phyloP scores from a whole-genome alignment of 75 land plant genomes.

The Cryptomeria japonica region DNA sequence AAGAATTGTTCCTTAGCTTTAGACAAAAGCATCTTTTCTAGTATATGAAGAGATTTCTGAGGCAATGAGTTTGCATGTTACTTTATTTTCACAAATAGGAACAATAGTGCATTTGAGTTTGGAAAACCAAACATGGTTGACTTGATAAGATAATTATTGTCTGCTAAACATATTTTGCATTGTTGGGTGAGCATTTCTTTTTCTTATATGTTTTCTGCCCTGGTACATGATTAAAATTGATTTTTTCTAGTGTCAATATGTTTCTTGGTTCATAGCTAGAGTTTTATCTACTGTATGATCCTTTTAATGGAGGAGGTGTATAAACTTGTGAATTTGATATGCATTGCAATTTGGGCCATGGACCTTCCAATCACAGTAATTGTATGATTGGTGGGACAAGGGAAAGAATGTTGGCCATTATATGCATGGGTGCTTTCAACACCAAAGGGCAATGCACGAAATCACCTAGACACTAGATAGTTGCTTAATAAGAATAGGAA shows the following conservation, averaged over 20 bases:
- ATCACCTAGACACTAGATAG: neutral
- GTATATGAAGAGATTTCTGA: neutral
- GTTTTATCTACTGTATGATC: neutral
- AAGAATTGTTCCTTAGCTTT: neutral
- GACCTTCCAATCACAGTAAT: neutral
- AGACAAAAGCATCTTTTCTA: neutral
- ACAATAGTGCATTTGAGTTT: neutral
- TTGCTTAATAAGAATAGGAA: neutral
- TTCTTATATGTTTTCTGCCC: neutral
- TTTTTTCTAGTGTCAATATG: neutral
- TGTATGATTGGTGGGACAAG: neutral
- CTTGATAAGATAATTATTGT: neutral
- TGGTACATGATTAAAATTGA: neutral
- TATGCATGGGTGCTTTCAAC: neutral
- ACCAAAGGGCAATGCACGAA: neutral
- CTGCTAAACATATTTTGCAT: neutral
- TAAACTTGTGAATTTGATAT: neutral
- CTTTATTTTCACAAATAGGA: neutral
- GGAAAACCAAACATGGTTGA: neutral
- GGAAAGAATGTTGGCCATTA: neutral
- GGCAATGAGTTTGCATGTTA: neutral
- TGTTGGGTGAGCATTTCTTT: neutral
- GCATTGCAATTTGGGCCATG: neutral
- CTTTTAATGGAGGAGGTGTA: constrained; percentile 4
- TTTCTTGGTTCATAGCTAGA: neutral